phyloP scores from a whole-genome alignment of 805 yeast genomes.

The Aciculoconidium aculeatum region DNA sequence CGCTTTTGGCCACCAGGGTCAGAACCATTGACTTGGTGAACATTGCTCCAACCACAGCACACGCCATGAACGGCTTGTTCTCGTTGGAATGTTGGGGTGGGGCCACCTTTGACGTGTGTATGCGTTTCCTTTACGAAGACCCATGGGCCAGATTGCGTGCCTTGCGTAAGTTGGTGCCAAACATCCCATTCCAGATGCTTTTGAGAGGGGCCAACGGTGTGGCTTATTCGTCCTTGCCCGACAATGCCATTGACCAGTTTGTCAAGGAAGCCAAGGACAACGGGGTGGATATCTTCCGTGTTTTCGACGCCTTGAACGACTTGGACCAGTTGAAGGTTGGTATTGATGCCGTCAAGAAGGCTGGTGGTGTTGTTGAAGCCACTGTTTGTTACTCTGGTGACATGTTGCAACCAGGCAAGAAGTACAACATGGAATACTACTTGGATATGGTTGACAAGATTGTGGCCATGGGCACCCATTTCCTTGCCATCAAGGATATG shows the following conservation, averaged over 20 bases:
- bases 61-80: conserved; percentile 84
- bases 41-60: conserved; percentile 91
- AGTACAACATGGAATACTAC: conserved; percentile 91
- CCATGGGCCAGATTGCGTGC: conserved; percentile 96
- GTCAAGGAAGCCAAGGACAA: conserved; percentile 89
- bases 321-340: conserved; percentile 96
- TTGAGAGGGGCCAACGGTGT: conserved; percentile 99
- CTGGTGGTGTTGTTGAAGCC: conserved; percentile 98
- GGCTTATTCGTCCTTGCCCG: conserved; percentile 96
- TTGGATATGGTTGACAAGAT: conserved; percentile 73
- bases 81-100: conserved; percentile 99
- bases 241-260: conserved; percentile 97
- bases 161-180: conserved; percentile 87
- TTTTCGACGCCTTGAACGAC: conserved; percentile 95
- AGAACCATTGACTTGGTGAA: conserved; percentile 88
- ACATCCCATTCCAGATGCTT: conserved; percentile 98
- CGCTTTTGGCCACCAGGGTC: conserved; percentile 93
- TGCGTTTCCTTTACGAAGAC: conserved; percentile 97
- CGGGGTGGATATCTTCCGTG: conserved; percentile 97
- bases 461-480: conserved; percentile 92
- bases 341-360: conserved; percentile 94
- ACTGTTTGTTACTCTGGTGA: conserved; percentile 99
- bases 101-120: conserved; percentile 97
- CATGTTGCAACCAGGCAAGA: conserved; percentile 93
- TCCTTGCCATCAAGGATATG: conserved; percentile 98